phyloP scores from a whole-genome alignment of 441 rosid species.

The Dalechampia spathulata region DNA sequence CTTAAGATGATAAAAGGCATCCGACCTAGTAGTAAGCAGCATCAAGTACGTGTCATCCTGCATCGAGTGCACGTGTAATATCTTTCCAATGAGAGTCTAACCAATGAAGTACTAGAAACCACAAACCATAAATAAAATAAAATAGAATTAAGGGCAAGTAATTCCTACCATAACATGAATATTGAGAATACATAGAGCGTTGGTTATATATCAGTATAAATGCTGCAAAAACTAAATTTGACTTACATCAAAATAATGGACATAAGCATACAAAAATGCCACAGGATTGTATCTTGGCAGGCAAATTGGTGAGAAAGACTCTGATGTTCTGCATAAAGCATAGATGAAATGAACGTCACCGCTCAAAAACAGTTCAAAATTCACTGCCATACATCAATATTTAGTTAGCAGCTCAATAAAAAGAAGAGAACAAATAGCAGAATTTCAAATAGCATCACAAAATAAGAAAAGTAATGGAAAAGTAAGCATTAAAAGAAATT shows the following conservation, averaged over 20 bases:
- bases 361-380: not conserved
- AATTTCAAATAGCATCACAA: too few species aligned
- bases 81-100: conserved; percentile 7
- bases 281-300: conserved; percentile 92
- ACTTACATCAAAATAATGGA: conserved; percentile 94
- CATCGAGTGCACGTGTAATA: conserved; percentile 18
- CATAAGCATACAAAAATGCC: conserved; percentile 94
- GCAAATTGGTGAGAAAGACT: conserved; percentile 96
- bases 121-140: not conserved
- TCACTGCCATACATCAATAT: not conserved
- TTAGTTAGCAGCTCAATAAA: not conserved
- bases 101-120: conserved; percentile 4
- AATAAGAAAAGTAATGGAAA: not conserved
- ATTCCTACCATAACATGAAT: not conserved
- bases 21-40: conserved; percentile 96
- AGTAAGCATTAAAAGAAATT: not conserved
- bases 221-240: conserved; percentile 14
- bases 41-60: conserved; percentile 86
- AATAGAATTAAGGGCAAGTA: not conserved
- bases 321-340: conserved; percentile 75
- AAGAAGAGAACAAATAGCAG: not conserved
- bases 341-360: conserved; percentile 16
- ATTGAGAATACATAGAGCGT: not conserved
- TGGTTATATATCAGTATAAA: conserved; percentile 4
- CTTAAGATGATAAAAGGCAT: conserved; percentile 93